These are phyloP conservation scores for Ambrosia artemisiifolia DNA, from an alignment of 129 eudicot species.

Conservation along the genomic window DNA sequence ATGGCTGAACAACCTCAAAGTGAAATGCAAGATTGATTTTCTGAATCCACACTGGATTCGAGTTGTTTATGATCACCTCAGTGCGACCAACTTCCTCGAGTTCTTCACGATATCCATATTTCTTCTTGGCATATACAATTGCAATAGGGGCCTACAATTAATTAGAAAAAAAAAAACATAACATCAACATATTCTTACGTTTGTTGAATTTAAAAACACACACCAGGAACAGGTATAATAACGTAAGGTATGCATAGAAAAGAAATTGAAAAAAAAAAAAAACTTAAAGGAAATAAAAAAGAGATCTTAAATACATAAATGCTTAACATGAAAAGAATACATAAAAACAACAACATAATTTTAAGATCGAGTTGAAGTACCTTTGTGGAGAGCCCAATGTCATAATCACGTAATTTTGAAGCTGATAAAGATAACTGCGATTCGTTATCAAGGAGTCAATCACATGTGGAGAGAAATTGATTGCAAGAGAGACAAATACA, in stretches of 20 bases:
- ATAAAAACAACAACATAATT: no score
- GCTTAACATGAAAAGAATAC: no score
- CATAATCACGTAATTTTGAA: constrained; percentile 55
- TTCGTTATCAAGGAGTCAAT: constrained; percentile 16
- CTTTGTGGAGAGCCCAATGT: constrained; percentile 52
- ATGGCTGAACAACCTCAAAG: constrained; percentile 82
- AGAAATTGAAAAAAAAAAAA: no score
- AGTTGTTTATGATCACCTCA: constrained; percentile 88
- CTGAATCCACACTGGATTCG: constrained; percentile 80
- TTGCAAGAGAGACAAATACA: no score
- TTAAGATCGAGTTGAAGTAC: constrained; percentile 36
- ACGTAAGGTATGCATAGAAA: no score
- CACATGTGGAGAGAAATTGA: constrained; percentile 7
- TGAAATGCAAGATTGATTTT: constrained; percentile 70
- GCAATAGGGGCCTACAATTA: constrained; percentile 86
- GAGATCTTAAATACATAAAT: no score
- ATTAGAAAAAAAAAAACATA: constrained; percentile 18
- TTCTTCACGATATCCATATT: constrained; percentile 39
- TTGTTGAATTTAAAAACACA: background rate
- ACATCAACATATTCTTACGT: constrained; percentile 1
- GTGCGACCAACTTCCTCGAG: constrained; percentile 91
- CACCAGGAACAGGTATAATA: background rate
- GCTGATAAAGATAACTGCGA: constrained; percentile 83
- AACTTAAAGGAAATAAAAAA: no score
- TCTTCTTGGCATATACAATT: constrained; percentile 59